Evolutionary conservation across 2,329 filamentous ascomycete species (phyloP).

Genomic region (Aspergillus carbonarius): DNA sequence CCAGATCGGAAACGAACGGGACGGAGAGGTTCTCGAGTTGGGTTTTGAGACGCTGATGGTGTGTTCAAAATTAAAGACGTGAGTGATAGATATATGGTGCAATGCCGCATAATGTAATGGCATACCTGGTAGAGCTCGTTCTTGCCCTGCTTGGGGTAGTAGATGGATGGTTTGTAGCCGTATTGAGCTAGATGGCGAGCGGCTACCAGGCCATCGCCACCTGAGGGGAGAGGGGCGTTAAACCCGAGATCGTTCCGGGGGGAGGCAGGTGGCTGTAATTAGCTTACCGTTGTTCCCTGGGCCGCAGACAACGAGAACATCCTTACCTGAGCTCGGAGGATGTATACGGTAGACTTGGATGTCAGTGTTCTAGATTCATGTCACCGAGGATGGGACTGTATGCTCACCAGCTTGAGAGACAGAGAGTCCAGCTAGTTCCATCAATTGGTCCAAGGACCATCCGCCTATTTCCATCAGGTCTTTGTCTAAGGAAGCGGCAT

Average conservation of each 20-base stretch:
- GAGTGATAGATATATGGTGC: not conserved
- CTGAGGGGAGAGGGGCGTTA: slow-evolving; percentile 51
- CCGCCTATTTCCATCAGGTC: slow-evolving; percentile 86
- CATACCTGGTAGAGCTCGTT: slow-evolving; percentile 82
- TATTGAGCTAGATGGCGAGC: slow-evolving; percentile 90
- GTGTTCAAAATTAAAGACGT: not conserved
- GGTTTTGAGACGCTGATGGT: slow-evolving; percentile 68
- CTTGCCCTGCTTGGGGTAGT: slow-evolving; percentile 89
- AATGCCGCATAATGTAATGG: not conserved
- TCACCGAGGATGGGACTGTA: not conserved
- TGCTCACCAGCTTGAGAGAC: slow-evolving; percentile 82
- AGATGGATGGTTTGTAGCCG: slow-evolving; percentile 83
- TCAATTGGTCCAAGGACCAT: slow-evolving; percentile 93
- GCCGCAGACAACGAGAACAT: slow-evolving; percentile 85
- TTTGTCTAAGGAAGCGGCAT: slow-evolving; percentile 83
- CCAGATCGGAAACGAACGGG: slow-evolving; percentile 72
- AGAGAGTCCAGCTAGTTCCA: slow-evolving; percentile 92
- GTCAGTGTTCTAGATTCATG: not conserved
- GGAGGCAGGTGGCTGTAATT: not conserved
- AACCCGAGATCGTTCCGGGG: not conserved
- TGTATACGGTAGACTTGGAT: slow-evolving; percentile 76
- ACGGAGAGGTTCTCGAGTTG: slow-evolving; percentile 82
- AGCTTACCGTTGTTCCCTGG: slow-evolving; percentile 64
- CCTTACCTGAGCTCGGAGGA: slow-evolving; percentile 67
- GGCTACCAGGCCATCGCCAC: slow-evolving; percentile 91